Evolutionary conservation across 169 alveolate genomes (phyloP).

Genomic region (Plasmodium berghei): DNA sequence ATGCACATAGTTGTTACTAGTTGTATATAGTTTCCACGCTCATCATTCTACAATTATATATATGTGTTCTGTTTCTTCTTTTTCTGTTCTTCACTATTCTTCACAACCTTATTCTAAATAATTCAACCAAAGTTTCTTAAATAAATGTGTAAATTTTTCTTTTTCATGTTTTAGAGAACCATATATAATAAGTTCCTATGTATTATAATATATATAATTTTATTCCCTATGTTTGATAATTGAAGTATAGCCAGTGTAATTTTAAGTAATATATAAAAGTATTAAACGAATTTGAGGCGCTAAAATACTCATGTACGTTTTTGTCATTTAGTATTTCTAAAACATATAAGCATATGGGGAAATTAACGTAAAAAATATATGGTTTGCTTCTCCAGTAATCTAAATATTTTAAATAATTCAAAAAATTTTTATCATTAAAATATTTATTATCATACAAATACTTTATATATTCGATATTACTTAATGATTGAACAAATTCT

Average conservation of each 20-base stretch:
- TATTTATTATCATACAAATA: conserved; percentile 78
- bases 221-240: conserved; percentile 33
- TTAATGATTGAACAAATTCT: conserved; percentile 85
- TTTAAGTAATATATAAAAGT: conserved; percentile 57
- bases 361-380: conserved; percentile 79
- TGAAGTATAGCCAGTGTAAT: conserved; percentile 62
- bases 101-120: too few relatives aligned
- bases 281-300: conserved; percentile 36
- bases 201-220: background rate
- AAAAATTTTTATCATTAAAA: conserved; percentile 80
- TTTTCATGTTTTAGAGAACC: conserved; percentile 3
- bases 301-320: conserved; percentile 49
- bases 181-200: background rate
- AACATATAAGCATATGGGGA: conserved; percentile 82
- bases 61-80: background rate
- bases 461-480: conserved; percentile 81
- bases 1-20: too few relatives aligned
- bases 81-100: background rate
- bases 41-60: background rate
- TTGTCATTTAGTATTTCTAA: conserved; percentile 80
- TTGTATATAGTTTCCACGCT: background rate
- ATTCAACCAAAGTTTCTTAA: too few relatives aligned
- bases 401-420: conserved; percentile 81
- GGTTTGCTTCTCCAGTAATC: conserved; percentile 82
- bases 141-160: too few relatives aligned